Evolutionary conservation across 2,329 filamentous ascomycete genomes (phyloP), one percentile per base, ranked within the genome.

Genomic region (Zymoseptoria tritici): DNA sequence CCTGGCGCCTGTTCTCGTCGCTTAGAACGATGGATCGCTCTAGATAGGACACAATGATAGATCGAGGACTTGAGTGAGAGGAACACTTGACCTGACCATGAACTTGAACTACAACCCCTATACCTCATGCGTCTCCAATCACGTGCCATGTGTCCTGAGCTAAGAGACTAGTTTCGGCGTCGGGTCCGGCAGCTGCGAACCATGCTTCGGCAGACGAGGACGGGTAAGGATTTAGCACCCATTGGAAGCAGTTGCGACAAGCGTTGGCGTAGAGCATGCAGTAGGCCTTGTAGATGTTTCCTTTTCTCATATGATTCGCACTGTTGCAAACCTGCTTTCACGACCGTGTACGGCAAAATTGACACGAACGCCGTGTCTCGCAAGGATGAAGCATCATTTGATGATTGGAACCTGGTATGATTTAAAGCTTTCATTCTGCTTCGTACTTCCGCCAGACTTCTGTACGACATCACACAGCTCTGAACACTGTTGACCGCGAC

Each of bases 391-490:
- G 72, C 91, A 96, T 74, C 90, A 95, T 78, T 81, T 96, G 72
- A 94, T 96, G 89, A 85, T 93, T 71, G 91, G 91, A 64, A 96
- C 91, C 58, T 96, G 91, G 90, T 71, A 64, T 56, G 64, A 63
- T 29, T 13, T 53, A 20, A 52, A 42, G 46, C 49, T 50, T 26
- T 36, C 20, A 50, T 16, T 63, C 50, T 26, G 24, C 24, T 26
- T 26, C 24, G 24, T 26, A 8, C 4, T 26, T 5, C 24, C 24
- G 7, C 24, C 24, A 26, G 4, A 8, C 4, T 26, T 26, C 24
- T 26, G 24, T 8, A 26, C 24, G 24, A 26, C 24, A 5, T 4
- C 24, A 26, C 7, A 26, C 24, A 26, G 24, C 7, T 26, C 5
- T 5, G 24, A 5, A 26, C 4, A 5, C 7, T 5, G 24, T 6